These are phyloP conservation scores for Didymella sp. DNA, from an alignment of 2,329 filamentous ascomycete genomes.

Conservation along the genomic window DNA sequence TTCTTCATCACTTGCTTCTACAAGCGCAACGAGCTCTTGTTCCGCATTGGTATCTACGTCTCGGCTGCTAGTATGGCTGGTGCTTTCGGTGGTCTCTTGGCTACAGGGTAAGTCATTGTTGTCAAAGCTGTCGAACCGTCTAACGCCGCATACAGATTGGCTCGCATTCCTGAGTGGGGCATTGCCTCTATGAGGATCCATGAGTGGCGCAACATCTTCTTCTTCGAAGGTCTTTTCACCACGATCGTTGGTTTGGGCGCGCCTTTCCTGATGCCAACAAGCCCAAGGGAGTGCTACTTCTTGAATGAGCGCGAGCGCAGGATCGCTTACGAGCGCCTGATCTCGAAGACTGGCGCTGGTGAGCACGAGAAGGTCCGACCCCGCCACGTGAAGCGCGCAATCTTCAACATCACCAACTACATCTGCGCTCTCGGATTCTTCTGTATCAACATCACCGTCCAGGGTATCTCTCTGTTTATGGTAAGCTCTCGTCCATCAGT, in stretches of 20 bases:
- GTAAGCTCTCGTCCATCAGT: conserved; percentile 26
- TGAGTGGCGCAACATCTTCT: conserved; percentile 62
- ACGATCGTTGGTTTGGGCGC: conserved; percentile 57
- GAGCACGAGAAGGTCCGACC: conserved; percentile 57
- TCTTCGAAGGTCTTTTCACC: conserved; percentile 67
- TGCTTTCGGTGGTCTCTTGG: conserved; percentile 65
- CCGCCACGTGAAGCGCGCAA: conserved; percentile 59
- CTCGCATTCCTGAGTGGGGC: conserved; percentile 61
- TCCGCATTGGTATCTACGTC: conserved; percentile 64
- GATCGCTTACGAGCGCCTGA: conserved; percentile 62
- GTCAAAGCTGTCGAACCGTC: background rate
- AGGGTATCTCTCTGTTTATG: conserved; percentile 53
- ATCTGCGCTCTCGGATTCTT: conserved; percentile 66
- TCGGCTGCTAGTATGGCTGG: conserved; percentile 63
- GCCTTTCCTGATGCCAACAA: conserved; percentile 61
- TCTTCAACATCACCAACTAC: conserved; percentile 66
- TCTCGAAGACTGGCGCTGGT: conserved; percentile 57
- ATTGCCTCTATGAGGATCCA: conserved; percentile 53
- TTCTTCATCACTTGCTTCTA: conserved; percentile 66
- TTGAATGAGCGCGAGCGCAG: conserved; percentile 61
- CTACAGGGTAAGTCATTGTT: conserved; percentile 54
- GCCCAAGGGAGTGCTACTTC: conserved; percentile 58
- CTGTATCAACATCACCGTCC: conserved; percentile 67
- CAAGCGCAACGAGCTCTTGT: conserved; percentile 62
- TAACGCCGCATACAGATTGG: conserved; percentile 31